Conservation (phyloP, 306 rosid genomes). For the Cyclanthera cordifolia region DNA sequence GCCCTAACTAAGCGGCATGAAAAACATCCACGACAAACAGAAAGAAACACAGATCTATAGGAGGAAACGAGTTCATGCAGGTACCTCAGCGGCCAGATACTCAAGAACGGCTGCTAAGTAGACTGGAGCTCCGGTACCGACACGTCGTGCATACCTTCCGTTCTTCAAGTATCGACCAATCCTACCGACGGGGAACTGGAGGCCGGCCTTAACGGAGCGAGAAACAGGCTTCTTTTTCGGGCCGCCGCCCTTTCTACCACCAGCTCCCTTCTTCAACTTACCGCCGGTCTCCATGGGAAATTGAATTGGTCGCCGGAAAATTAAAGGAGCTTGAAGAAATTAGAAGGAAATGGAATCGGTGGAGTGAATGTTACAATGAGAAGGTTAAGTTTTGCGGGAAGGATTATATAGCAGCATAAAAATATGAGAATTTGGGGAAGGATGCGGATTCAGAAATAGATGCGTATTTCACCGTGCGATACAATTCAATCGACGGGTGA, state of each 20-base stretch:
- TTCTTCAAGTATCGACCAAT: constrained; percentile 63
- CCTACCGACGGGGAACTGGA: constrained; percentile 71
- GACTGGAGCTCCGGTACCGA: constrained; percentile 61
- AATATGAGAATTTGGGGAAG: no score
- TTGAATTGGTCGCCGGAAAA: not conserved
- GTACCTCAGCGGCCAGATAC: constrained; percentile 66
- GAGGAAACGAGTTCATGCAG: not conserved
- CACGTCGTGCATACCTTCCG: constrained; percentile 50
- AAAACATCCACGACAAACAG: not conserved
- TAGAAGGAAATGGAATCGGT: not conserved
- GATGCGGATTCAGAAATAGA: not conserved
- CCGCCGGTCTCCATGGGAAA: constrained; percentile 37
- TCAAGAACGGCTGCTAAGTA: constrained; percentile 70
- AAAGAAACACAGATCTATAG: constrained; percentile 1
- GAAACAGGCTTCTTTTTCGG: constrained; percentile 70
- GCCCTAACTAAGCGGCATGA: not conserved
- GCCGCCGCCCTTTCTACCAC: constrained; percentile 52
- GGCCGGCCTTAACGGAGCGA: constrained; percentile 51
- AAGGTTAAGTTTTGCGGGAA: not conserved
- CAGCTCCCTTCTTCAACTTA: constrained; percentile 56
- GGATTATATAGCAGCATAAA: not conserved
- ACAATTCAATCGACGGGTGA: constrained; percentile 27
- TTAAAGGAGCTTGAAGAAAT: no score
- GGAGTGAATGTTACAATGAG: no score
- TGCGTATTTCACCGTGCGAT: constrained; percentile 32